Conservation (phyloP, 371 early-diverging fungal genomes). For the Mucor plumbeus region DNA sequence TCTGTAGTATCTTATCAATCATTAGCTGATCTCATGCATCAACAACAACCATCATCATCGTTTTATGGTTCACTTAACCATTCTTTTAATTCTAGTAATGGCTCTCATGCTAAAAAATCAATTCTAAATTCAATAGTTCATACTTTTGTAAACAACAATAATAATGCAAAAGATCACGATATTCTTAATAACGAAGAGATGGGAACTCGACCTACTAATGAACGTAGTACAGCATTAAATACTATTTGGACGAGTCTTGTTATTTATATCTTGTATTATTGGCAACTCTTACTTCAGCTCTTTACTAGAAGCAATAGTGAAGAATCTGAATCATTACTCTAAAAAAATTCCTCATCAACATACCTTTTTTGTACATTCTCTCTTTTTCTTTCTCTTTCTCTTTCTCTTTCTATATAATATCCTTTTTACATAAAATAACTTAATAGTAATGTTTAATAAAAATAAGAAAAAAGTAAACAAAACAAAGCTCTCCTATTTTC, state of each 20-base stretch:
- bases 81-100: neutral
- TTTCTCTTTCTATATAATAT: neutral
- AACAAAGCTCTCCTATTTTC: too few species aligned
- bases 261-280: slow-evolving; percentile 10
- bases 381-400: neutral
- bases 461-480: too few species aligned
- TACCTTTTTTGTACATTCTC: slow-evolving; percentile 8
- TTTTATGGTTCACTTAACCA: slow-evolving; percentile 5
- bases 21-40: slow-evolving; percentile 24
- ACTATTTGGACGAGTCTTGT: slow-evolving; percentile 4
- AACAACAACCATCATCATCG: neutral
- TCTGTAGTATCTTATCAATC: slow-evolving; percentile 28
- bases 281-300: neutral
- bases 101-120: neutral
- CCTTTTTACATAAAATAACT: too few species aligned
- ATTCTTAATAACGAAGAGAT: slow-evolving; percentile 5
- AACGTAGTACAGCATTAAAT: slow-evolving; percentile 1
- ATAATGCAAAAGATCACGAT: slow-evolving; percentile 13
- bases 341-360: neutral
- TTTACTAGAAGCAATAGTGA: neutral
- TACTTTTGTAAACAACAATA: neutral
- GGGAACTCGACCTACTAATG: slow-evolving; percentile 10
- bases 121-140: neutral
- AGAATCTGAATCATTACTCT: slow-evolving; percentile 2
- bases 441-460: too few species aligned